Evolutionary conservation across 805 yeast species (phyloP), one percentile per base, ranked within the genome.

Genomic region (Metschnikowia chrysomelidarum): DNA sequence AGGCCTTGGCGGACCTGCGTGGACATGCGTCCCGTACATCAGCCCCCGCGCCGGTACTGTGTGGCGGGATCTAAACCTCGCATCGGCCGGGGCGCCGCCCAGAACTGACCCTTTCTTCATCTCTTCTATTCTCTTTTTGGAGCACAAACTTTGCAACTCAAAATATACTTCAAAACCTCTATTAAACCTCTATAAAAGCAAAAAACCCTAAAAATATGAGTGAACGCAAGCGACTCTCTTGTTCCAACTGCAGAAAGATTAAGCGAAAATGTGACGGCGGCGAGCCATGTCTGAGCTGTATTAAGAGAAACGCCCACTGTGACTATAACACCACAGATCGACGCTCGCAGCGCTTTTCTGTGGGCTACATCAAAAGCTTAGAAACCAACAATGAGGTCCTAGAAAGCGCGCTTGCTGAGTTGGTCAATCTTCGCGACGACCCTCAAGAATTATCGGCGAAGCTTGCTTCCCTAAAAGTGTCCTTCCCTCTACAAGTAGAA

Each of bases 211-310:
- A n/a, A n/a, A n/a, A n/a, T n/a, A n/a, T n/a, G 16, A 25, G 25
- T 17, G 39, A 30, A n/a, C 29, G 26, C 17, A 45, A 39, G 24
- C 43, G 36, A 20, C 43, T 34, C 9, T 45, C 51, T 23, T 47
- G 51, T 25, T 22, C 40, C 11, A 44, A 38, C 39, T 47, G 51
- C 36, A 35, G 51, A n/a, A 45, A 39, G 20, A 40, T 40, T 37
- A 47, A 47, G 33, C 44, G 51, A 4, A 43, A 38, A 31, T 47
- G 51, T 24, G 51, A 43, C 32, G 51, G 51, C 22, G 41, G 36
- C 11, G 24, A 36, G 22, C 51, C 51, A 3, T 47, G 51, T 27
- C 30, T 40, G 25, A 46, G 38, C 28, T 47, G 51, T 19, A 25
- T 33, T 13, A 39, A 35, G 26, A 32, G 40, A 19, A 40, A 38